These are phyloP conservation scores for Erodium maritimum DNA, from an alignment of 345 rosid species.

Conservation along the genomic window DNA sequence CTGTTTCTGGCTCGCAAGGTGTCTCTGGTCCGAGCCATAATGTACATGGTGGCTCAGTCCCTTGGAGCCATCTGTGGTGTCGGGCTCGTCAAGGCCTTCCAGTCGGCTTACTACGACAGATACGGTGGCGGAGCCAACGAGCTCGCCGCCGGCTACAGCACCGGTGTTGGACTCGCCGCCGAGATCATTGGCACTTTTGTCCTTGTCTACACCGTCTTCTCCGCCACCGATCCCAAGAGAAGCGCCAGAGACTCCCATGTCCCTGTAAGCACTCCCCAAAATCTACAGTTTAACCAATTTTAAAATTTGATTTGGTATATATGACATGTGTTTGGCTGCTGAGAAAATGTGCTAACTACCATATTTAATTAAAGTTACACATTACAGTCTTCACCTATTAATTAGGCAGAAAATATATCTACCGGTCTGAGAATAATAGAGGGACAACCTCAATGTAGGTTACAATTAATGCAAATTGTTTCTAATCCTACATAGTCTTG, in stretches of 20 bases:
- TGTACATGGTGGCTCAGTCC: conserved; percentile 67
- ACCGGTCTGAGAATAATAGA: no score
- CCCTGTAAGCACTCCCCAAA: conserved; percentile 36
- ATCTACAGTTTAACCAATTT: not conserved
- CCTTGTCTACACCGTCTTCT: conserved; percentile 80
- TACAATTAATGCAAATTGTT: no score
- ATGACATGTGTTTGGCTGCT: no score
- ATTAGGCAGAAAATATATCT: no score
- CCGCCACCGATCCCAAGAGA: conserved; percentile 81
- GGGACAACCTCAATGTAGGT: no score
- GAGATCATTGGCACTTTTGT: conserved; percentile 87
- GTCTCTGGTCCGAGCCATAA: conserved; percentile 49
- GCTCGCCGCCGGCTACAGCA: conserved; percentile 38
- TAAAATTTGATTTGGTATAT: not conserved
- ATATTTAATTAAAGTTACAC: no score
- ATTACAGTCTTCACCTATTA: no score
- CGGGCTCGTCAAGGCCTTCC: conserved; percentile 64
- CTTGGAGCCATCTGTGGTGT: conserved; percentile 77
- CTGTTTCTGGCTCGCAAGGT: conserved; percentile 69
- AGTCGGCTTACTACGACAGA: conserved; percentile 30
- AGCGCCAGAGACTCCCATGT: conserved; percentile 84
- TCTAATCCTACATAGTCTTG: no score
- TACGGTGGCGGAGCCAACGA: conserved; percentile 70
- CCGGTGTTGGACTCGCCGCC: conserved; percentile 51
- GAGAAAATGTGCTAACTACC: no score